phyloP scores from a whole-genome alignment of 768 basidiomycete species.

The Boletus rufocinnamomeus region DNA sequence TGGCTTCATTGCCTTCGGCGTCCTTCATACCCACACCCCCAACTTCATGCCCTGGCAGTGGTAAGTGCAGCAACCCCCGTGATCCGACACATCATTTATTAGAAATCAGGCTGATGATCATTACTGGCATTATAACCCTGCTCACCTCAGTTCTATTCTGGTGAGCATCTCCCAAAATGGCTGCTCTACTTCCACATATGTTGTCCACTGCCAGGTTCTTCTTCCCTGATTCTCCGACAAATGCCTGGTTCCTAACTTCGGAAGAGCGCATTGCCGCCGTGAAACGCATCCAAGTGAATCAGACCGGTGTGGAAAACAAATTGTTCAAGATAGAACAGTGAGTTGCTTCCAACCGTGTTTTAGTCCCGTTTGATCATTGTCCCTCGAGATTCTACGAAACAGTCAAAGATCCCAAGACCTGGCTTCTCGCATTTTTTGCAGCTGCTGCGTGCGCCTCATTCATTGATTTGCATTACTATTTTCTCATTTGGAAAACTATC shows the following conservation, averaged over 20 bases:
- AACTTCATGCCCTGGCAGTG: slow-evolving; percentile 78
- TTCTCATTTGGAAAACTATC: slow-evolving; percentile 15
- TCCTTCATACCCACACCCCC: slow-evolving; percentile 56
- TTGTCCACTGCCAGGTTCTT: slow-evolving; percentile 51
- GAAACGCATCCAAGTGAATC: slow-evolving; percentile 70
- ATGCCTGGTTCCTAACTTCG: slow-evolving; percentile 67
- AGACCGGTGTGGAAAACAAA: slow-evolving; percentile 82
- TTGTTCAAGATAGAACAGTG: slow-evolving; percentile 76
- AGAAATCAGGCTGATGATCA: slow-evolving; percentile 69
- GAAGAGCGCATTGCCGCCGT: slow-evolving; percentile 71
- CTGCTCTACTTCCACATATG: slow-evolving; percentile 5
- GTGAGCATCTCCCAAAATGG: slow-evolving; percentile 35
- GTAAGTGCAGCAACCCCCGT: slow-evolving; percentile 37
- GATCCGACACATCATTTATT: slow-evolving; percentile 10
- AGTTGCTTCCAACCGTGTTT: slow-evolving; percentile 30
- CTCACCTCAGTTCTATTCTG: slow-evolving; percentile 62
- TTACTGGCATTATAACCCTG: slow-evolving; percentile 67
- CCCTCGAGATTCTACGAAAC: slow-evolving; percentile 64
- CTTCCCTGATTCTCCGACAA: slow-evolving; percentile 81
- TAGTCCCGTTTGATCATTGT: slow-evolving; percentile 12
- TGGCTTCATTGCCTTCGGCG: slow-evolving; percentile 69
- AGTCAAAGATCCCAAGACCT: slow-evolving; percentile 70
- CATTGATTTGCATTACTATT: slow-evolving; percentile 21
- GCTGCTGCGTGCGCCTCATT: slow-evolving; percentile 50
- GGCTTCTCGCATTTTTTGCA: slow-evolving; percentile 68